Evolutionary conservation across 163 green algal genomes (phyloP).

Genomic region (Scenedesmus sp.): DNA sequence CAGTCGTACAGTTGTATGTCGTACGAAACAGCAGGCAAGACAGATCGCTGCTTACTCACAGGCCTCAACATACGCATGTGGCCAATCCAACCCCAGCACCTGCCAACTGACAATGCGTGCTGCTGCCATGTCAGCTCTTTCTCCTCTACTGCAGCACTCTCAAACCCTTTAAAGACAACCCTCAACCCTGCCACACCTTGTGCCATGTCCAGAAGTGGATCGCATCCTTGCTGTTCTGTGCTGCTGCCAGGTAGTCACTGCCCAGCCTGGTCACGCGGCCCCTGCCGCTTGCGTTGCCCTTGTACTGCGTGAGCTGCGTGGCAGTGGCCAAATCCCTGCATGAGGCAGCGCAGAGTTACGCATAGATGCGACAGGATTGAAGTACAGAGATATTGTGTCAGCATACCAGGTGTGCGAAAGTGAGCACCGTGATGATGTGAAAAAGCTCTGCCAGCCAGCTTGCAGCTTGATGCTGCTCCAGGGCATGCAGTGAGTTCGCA

Average conservation of each 20-base stretch:
- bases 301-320: constrained; percentile 69
- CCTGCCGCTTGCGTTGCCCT: constrained; percentile 60
- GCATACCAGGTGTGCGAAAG: background rate
- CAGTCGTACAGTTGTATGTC: too few relatives aligned
- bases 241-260: constrained; percentile 69
- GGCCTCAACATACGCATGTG: too few relatives aligned
- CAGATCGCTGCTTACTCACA: background rate
- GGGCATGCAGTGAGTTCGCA: background rate
- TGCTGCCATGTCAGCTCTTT: background rate
- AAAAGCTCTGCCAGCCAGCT: background rate
- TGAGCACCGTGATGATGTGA: background rate
- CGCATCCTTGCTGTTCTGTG: constrained; percentile 67
- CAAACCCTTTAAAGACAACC: background rate
- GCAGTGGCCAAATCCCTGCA: constrained; percentile 77
- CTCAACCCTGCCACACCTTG: constrained; percentile 63
- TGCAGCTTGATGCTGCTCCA: background rate
- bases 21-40: background rate
- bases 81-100: background rate
- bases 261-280: constrained; percentile 64
- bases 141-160: background rate
- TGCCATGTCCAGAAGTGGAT: constrained; percentile 86
- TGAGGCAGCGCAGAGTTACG: background rate
- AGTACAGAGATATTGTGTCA: background rate
- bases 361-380: background rate
- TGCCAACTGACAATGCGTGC: background rate